Percentiles rank a stretch among this genome's conserved stretches.
Evolutionary conservation across 257 asterid species (phyloP).

Genomic region (Catharanthus roseus): DNA sequence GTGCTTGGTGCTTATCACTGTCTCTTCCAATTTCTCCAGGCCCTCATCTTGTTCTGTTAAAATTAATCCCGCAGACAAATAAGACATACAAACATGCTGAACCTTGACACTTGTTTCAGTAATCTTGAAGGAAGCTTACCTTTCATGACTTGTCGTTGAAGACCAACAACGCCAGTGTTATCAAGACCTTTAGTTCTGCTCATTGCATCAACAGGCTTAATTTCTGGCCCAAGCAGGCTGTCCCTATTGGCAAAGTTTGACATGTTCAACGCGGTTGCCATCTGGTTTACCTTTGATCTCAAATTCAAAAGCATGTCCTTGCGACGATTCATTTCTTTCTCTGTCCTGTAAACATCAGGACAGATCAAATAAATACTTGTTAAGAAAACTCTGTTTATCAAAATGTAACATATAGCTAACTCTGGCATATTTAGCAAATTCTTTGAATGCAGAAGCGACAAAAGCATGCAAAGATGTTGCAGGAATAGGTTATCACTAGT

Average conservation of each 20-base stretch:
- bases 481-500: background rate
- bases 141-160: conserved; percentile 90
- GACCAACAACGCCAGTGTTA: conserved; percentile 77
- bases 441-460: background rate
- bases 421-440: background rate
- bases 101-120: background rate
- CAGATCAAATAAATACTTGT: conserved; percentile 8
- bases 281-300: conserved; percentile 69
- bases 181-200: conserved; percentile 75
- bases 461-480: background rate
- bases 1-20: conserved; percentile 89
- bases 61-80: conserved; percentile 1
- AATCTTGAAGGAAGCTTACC: conserved; percentile 40
- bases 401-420: background rate
- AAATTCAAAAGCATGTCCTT: conserved; percentile 64
- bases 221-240: conserved; percentile 93
- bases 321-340: conserved; percentile 90
- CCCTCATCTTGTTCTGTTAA: conserved; percentile 90
- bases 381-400: background rate
- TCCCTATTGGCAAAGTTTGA: conserved; percentile 84
- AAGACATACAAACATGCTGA: conserved; percentile 9
- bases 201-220: conserved; percentile 77
- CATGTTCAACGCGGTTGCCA: conserved; percentile 86
- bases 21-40: conserved; percentile 82
- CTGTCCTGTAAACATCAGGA: conserved; percentile 49